Base-by-base conservation (phyloP, 2,329 filamentous ascomycete genomes). In the Orbilia ellipsospora region DNA sequence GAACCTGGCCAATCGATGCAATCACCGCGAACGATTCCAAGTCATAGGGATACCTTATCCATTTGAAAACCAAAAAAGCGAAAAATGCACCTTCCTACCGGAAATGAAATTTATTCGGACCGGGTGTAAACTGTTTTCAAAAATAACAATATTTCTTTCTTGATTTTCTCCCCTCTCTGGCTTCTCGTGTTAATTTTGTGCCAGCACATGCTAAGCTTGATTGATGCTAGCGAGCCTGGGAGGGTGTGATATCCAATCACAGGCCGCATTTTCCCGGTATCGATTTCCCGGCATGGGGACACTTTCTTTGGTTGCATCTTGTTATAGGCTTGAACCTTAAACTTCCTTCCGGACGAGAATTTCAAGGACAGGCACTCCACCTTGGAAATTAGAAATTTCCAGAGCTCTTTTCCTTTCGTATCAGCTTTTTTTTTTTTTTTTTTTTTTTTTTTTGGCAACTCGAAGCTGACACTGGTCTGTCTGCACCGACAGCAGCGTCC, bases 301-400 rank as follows among this genome's bases (percentile, higher is more conserved):
- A 31, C 50, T 6, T 28, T 45, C 28, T 28, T 62, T 12, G 23
- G 18, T 63, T 50, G n/a, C 57, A 23, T 48, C 56, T 51, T n/a
- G n/a, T n/a, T n/a, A n/a, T n/a, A 63, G 59, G 59, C 59, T 70
- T 70, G 51, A 70, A 57, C 51, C 44, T 56, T 56, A 54, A 18
- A 36, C 45, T 16, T 44, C 2, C 36, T 8, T 56, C 28, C 28
- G 28, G 3, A 31, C 28, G 28, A 50, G 5, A 23, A 18, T 26
- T 16, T 44, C 13, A n/a, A 52, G n/a, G 18, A 31, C n/a, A 31
- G 28, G 28, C 28, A 31, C 28, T 45, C 13, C 63, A 40, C 51
- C 66, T 70, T 70, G 66, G 51, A 63, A 61, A 31, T 31, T 31
- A n/a, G n/a, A n/a, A n/a, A n/a, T 31, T 7, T 31, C 28, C 4